Evolutionary conservation across 2,329 filamentous ascomycete genomes (phyloP), one percentile per base, ranked within the genome.

Genomic region (Fonsecaea pugnacius): DNA sequence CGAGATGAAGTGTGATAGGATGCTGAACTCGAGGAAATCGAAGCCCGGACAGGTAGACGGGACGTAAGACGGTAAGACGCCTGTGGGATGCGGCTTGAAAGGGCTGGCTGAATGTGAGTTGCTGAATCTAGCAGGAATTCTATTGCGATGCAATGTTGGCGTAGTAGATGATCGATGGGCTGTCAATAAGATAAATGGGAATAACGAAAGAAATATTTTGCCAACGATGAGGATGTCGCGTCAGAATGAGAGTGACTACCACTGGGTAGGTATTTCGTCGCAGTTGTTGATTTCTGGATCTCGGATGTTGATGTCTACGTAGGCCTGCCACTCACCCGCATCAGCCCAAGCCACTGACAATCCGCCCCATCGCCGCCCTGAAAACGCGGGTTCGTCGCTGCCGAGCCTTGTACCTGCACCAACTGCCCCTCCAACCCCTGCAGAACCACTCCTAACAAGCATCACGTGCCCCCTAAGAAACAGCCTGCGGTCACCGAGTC

Each of bases 231-330:
- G 53, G 32, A 27, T 53, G 51, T 33, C 6, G 51, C 21, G 51
- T 33, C 27, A 12, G 51, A 46, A 50, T 58, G 40, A 27, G 18
- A 36, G 33, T 48, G 10, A 35, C 10, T 50, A 21, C 16, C 5
- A 7, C 16, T 18, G n/a, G 38, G 38, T 21, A 14, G 38, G 38
- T 43, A 14, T 43, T 33, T 27, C 24, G 18, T 52, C 40, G 38
- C 30, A n/a, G 40, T 50, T 48, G 38, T 58, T 35, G 55, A 48
- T 58, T 43, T 46, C 55, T 51, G 48, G 52, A 57, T 53, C 27
- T 38, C 30, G 52, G 36, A 10, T 57, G 55, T 59, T 54, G 46
- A 59, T 53, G 60, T 51, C 61, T 63, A 63, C 61, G 61, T 63
- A 58, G 16, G 48, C 61, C 54, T 30, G 36, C 36, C 57, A 62